Evolutionary conservation across 2,329 filamentous ascomycete species (phyloP).

Genomic region (Trichoderma lentiforme): DNA sequence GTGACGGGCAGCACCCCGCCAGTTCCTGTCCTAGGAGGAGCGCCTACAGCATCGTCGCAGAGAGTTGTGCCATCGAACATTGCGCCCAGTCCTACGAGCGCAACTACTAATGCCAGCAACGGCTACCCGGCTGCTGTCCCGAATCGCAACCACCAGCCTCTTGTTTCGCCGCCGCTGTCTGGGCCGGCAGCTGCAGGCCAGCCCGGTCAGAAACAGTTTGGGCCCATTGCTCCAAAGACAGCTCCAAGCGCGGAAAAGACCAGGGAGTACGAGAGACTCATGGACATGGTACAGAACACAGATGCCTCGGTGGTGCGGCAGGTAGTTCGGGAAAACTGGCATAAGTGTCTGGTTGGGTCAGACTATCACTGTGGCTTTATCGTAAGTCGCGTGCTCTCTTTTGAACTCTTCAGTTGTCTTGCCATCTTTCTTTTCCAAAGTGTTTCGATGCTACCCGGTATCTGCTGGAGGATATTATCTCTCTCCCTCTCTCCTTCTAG

Average conservation of each 20-base stretch:
- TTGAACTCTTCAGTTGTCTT: neutral
- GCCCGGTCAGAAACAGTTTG: neutral
- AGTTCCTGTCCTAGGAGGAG: neutral
- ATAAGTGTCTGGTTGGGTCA: constrained; percentile 48
- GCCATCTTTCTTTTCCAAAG: neutral
- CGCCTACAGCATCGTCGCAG: neutral
- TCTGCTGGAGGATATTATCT: neutral
- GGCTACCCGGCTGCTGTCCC: neutral
- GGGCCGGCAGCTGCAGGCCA: neutral
- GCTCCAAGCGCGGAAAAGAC: neutral
- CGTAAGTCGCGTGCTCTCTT: constrained; percentile 37
- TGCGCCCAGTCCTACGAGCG: neutral
- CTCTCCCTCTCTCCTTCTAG: neutral
- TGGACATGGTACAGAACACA: constrained; percentile 36
- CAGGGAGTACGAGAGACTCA: constrained; percentile 25
- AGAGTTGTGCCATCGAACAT: neutral
- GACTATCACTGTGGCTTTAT: constrained; percentile 53
- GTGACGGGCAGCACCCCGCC: neutral
- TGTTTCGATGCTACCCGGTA: neutral
- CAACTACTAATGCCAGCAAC: neutral
- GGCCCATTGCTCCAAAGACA: neutral
- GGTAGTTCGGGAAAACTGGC: constrained; percentile 49
- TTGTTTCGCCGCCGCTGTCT: neutral
- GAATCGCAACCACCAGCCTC: neutral
- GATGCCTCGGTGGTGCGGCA: constrained; percentile 46